phyloP scores from a whole-genome alignment of 805 yeast genomes.

The Wickerhamomyces silvicola region DNA sequence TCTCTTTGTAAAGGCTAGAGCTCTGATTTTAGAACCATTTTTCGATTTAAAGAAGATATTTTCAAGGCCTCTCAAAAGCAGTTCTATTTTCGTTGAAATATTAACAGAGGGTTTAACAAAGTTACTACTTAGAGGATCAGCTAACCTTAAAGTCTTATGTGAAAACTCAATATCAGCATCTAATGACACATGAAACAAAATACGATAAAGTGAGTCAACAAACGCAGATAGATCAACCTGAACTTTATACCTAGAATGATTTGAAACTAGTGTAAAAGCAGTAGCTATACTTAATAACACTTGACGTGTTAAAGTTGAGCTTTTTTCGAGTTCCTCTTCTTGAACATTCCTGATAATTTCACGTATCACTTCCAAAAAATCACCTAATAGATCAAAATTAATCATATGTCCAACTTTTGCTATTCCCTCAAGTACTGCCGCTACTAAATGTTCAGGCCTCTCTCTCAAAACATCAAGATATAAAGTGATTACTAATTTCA shows the following conservation, averaged over 20 bases:
- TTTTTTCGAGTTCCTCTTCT: conserved; percentile 36
- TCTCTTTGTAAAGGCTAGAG: conserved; percentile 78
- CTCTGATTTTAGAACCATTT: conserved; percentile 60
- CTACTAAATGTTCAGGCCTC: conserved; percentile 61
- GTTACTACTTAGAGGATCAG: conserved; percentile 60
- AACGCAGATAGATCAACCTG: conserved; percentile 79
- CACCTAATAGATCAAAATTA: conserved; percentile 88
- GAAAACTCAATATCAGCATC: conserved; percentile 86
- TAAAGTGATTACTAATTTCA: conserved; percentile 63
- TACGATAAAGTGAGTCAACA: conserved; percentile 63
- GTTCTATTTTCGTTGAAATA: conserved; percentile 83
- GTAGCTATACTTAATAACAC: conserved; percentile 79
- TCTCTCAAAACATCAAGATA: conserved; percentile 73
- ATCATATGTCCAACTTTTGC: conserved; percentile 89
- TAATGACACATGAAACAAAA: conserved; percentile 60
- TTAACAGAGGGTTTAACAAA: conserved; percentile 65
- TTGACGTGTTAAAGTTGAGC: conserved; percentile 50
- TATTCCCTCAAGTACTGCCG: conserved; percentile 85
- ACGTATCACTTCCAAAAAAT: conserved; percentile 79
- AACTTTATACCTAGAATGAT: conserved; percentile 65
- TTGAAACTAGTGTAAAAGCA: conserved; percentile 78
- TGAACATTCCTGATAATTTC: conserved; percentile 60
- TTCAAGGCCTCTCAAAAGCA: conserved; percentile 71
- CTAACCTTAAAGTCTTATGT: conserved; percentile 69
- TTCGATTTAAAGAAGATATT: conserved; percentile 71